A percentile compares a stretch with the other conserved stretches of the same genome.
phyloP scores from a whole-genome alignment of 177 flowering plant genomes.

The Vitis hybrid region DNA sequence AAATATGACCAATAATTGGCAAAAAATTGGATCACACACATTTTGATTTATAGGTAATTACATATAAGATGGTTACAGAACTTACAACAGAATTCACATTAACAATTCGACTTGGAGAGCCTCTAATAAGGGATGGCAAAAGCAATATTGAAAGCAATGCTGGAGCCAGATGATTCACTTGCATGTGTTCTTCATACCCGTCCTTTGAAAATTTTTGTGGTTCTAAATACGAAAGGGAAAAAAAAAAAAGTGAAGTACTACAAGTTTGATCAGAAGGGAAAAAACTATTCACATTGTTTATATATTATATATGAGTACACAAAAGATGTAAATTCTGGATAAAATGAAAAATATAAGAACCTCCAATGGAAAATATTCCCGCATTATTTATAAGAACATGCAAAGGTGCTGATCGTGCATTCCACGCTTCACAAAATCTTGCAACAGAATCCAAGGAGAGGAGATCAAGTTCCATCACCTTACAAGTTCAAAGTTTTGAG shows the following conservation, averaged over 20 bases:
- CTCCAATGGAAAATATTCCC: conserved; percentile 92
- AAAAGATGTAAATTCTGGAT: not conserved
- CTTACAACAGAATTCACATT: conserved; percentile 88
- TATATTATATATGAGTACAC: not conserved
- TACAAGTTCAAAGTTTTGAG: conserved; percentile 8
- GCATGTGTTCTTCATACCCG: conserved; percentile 92
- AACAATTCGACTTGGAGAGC: conserved; percentile 90
- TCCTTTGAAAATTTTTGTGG: conserved; percentile 88
- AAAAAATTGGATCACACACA: not conserved
- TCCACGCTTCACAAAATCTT: conserved; percentile 82
- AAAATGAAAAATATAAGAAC: conserved; percentile 22
- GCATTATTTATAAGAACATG: conserved; percentile 95
- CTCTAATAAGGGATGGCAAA: conserved; percentile 85
- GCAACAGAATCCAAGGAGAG: conserved; percentile 87
- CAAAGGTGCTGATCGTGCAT: conserved; percentile 74
- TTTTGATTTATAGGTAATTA: no score
- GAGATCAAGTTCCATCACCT: conserved; percentile 96
- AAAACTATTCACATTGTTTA: no score
- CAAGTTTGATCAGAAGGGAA: no score
- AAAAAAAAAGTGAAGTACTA: not conserved
- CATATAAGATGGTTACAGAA: conserved; percentile 1
- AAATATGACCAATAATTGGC: not conserved
- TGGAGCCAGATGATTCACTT: conserved; percentile 98
- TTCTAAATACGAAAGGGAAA: conserved; percentile 34
- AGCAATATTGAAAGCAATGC: conserved; percentile 81